These are phyloP conservation scores for Oropetium thomaeum DNA, from an alignment of 176 grass and related monocot genomes.

Conservation along the genomic window DNA sequence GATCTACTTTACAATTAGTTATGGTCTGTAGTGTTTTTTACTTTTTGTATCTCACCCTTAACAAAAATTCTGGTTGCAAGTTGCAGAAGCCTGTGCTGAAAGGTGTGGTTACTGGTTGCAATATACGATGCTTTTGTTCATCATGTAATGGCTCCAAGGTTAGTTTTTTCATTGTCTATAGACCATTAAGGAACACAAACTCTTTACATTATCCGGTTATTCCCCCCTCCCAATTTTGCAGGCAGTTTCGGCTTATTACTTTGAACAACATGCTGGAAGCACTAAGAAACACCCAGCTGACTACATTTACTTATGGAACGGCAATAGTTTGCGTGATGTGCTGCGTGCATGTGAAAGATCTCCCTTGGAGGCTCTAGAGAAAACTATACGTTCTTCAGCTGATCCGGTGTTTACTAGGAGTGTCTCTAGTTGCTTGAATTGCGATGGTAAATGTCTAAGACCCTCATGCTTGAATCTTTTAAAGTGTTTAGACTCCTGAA, in stretches of 20 bases:
- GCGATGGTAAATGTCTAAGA: slow-evolving; percentile 38
- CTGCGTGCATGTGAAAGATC: slow-evolving; percentile 39
- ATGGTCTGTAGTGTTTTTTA: not conserved
- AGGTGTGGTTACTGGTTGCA: slow-evolving; percentile 59
- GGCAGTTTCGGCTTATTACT: slow-evolving; percentile 59
- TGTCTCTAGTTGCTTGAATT: slow-evolving; percentile 49
- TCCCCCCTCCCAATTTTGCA: slow-evolving; percentile 39
- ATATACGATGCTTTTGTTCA: slow-evolving; percentile 60
- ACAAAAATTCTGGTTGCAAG: slow-evolving; percentile 27
- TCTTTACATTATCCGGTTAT: slow-evolving; percentile 20
- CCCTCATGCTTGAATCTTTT: slow-evolving; percentile 17
- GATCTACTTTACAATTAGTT: slow-evolving; percentile 6
- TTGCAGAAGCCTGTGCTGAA: slow-evolving; percentile 63
- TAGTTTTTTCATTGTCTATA: slow-evolving; percentile 22
- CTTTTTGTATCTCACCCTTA: slow-evolving; percentile 2
- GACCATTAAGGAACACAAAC: not conserved
- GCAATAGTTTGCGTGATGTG: slow-evolving; percentile 65
- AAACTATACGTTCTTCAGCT: slow-evolving; percentile 47
- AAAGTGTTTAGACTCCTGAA: not conserved
- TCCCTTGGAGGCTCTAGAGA: slow-evolving; percentile 50
- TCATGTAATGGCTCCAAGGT: slow-evolving; percentile 65
- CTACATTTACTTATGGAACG: slow-evolving; percentile 63
- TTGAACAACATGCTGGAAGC: slow-evolving; percentile 80
- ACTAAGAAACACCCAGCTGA: slow-evolving; percentile 75
- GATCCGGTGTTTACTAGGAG: slow-evolving; percentile 43